These are phyloP conservation scores for Rhytidiadelphus loreus DNA, from an alignment of 225 moss, liverwort and hornwort species.

Conservation along the genomic window DNA sequence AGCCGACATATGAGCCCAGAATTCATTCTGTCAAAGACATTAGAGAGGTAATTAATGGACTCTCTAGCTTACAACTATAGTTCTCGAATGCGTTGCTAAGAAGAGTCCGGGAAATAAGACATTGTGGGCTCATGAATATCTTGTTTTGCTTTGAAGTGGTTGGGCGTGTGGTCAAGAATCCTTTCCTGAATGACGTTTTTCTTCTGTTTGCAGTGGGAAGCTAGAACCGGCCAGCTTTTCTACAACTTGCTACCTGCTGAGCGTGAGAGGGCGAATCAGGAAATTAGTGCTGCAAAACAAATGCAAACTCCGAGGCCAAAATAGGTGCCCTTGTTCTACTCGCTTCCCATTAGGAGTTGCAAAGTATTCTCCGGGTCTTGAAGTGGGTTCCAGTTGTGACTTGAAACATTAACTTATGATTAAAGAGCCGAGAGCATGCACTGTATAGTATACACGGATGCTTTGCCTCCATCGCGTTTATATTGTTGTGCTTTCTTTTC, in stretches of 20 bases:
- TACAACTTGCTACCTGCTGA: constrained; percentile 68
- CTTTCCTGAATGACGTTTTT: neutral
- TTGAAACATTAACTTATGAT: neutral
- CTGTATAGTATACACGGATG: constrained; percentile 2
- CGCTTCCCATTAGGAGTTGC: neutral
- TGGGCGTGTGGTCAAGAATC: neutral
- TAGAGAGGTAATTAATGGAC: constrained; percentile 45
- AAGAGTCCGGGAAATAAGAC: neutral
- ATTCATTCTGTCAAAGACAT: constrained; percentile 66
- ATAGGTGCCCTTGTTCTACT: neutral
- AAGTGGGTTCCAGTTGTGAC: neutral
- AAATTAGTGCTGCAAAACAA: constrained; percentile 58
- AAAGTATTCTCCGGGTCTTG: neutral
- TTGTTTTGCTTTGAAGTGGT: neutral
- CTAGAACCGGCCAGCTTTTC: constrained; percentile 61
- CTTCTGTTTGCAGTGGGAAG: constrained; percentile 65
- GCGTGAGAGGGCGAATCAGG: constrained; percentile 68
- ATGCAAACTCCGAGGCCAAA: constrained; percentile 9
- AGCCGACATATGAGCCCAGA: constrained; percentile 73
- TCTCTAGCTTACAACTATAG: neutral
- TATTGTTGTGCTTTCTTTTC: neutral
- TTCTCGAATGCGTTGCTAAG: neutral
- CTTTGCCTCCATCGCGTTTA: neutral
- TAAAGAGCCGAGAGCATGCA: constrained; percentile 1
- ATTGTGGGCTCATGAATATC: neutral